Conservation (phyloP, 805 yeast species). For the Saccharomycopsis sp. region DNA sequence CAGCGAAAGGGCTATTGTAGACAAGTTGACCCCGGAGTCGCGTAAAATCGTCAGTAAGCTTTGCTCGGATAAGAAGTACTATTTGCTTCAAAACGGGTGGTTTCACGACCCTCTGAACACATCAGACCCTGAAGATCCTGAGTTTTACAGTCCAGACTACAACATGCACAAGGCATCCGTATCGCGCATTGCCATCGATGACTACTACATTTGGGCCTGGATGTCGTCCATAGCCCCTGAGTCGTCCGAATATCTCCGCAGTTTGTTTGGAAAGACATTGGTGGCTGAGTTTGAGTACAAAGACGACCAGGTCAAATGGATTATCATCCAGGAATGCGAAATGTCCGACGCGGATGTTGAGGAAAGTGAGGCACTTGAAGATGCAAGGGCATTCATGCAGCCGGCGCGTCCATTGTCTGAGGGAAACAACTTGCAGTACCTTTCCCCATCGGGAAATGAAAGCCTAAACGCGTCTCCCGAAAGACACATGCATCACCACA, state of each 20-base stretch:
- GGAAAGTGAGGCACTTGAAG: background rate
- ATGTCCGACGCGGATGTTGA: constrained; percentile 23
- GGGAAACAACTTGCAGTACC: background rate
- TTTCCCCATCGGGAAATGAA: background rate
- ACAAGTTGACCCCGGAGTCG: constrained; percentile 69
- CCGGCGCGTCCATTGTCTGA: background rate
- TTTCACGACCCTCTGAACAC: constrained; percentile 29
- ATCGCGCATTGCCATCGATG: constrained; percentile 66
- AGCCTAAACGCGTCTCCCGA: background rate
- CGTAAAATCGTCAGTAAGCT: constrained; percentile 44
- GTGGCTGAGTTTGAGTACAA: constrained; percentile 76
- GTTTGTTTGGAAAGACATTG: constrained; percentile 71
- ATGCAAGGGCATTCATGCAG: background rate
- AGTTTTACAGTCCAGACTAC: constrained; percentile 32
- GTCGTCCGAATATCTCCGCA: constrained; percentile 56
- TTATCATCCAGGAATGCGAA: constrained; percentile 63
- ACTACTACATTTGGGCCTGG: constrained; percentile 92
- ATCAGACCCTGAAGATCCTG: constrained; percentile 23
- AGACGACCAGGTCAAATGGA: constrained; percentile 72
- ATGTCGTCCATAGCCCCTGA: constrained; percentile 69
- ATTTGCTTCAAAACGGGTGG: constrained; percentile 20
- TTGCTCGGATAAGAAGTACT: constrained; percentile 23
- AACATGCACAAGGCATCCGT: constrained; percentile 37
- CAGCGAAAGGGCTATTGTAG: constrained; percentile 44
- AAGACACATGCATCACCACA: constrained; percentile 22